Evolutionary conservation across 345 rosid genomes (phyloP).

Genomic region (Eucalyptus regnans): DNA sequence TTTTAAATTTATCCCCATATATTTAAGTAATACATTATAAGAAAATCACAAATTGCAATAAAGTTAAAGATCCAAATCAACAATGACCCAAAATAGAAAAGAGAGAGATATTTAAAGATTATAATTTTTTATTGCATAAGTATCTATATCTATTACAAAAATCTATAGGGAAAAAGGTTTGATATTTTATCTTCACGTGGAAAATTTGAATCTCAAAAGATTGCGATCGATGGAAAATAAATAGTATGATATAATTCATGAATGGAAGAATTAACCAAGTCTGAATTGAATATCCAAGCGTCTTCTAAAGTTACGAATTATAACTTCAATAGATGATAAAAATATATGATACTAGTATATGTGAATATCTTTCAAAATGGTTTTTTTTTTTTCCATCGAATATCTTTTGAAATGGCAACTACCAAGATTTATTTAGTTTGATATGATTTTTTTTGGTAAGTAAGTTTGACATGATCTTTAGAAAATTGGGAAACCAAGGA

Average conservation of each 20-base stretch:
- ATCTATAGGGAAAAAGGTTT: neutral
- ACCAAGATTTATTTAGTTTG: neutral
- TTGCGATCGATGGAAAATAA: neutral
- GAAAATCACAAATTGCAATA: neutral
- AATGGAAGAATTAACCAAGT: neutral
- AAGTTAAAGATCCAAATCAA: neutral
- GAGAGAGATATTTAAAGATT: neutral
- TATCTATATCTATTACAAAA: neutral
- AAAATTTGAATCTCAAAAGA: neutral
- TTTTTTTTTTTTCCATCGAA: no score
- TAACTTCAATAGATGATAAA: rapidly evolving
- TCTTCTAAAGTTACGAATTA: neutral
- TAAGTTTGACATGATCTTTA: neutral
- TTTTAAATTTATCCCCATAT: rapidly evolving
- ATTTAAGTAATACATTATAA: neutral
- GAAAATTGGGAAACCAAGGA: neutral
- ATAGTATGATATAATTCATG: neutral
- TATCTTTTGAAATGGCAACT: neutral
- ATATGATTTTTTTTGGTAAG: no score
- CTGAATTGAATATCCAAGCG: neutral
- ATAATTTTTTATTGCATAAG: neutral
- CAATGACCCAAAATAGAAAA: neutral
- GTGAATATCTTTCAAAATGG: neutral
- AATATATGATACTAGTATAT: neutral
- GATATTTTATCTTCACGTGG: neutral